Evolutionary conservation across 1,284 basidiomycete species (phyloP), one percentile per base, ranked within the genome.

Genomic region (Taiwanofungus camphoratus): DNA sequence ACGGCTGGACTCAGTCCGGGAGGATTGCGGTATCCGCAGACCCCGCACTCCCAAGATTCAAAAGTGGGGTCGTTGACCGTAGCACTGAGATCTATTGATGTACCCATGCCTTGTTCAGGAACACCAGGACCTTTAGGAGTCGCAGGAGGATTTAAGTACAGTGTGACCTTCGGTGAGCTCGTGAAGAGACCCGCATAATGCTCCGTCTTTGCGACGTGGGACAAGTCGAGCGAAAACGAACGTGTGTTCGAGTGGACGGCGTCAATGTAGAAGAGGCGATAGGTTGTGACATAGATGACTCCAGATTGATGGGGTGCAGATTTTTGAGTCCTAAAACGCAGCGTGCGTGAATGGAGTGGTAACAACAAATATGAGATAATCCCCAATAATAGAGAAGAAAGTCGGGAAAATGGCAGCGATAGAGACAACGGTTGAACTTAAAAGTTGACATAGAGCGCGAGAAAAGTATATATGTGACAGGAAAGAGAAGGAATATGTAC

Each of bases 151-250:
- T 63, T 57, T 22, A 94, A 71, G 50, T 83, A 72, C 2, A 97
- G 67, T 0, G 92, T 94, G 48, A 96, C 76, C 66, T 99, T 99
- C 3, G 95, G 60, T 0, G 87, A 92, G 18, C 89, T 93, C 44
- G 81, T 88, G 69, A 98, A 87, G 48, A 99, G 83, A 3, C 95
- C 94, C 2, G 85, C 82, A 60, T 96, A 98, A 65, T 89, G 79
- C 53, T 97, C 92, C 3, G 92, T 95, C 55, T 87, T 84, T 1
- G 70, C 68, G 41, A 98, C 73, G 47, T 70, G 67, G 0, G 73
- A 68, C 6, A 97, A 75, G 52, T 84, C 77, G 49, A 89, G 63
- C 19, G 69, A 63, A 56, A 87, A 83, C 1, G 81, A 84, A 27
- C 69, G 64, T 0, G 62, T 63, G 18, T 61, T 63, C 20, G 76